Conservation (phyloP, 305 asterid species). For the Solanum hybrid region DNA sequence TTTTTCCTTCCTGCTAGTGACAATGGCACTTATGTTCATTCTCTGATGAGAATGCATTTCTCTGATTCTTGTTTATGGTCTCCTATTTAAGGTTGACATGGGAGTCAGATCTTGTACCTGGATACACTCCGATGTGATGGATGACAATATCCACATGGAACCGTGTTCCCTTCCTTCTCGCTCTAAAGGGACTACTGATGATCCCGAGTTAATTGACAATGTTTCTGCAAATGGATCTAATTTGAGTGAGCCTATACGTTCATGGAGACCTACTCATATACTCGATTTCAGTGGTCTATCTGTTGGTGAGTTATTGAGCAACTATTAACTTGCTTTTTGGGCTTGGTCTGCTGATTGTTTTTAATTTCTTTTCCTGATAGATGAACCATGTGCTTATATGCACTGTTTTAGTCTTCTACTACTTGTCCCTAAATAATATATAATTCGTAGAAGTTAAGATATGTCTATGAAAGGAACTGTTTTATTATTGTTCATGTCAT, state of each 20-base stretch:
- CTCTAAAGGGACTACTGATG: slow-evolving; percentile 22
- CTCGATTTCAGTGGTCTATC: slow-evolving; percentile 86
- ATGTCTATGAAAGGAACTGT: neutral
- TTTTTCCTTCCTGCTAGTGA: slow-evolving; percentile 2
- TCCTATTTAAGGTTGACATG: slow-evolving; percentile 29
- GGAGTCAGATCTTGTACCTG: slow-evolving; percentile 57
- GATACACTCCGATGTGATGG: slow-evolving; percentile 97
- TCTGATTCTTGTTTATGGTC: neutral
- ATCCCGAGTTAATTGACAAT: slow-evolving; percentile 22
- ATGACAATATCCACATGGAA: slow-evolving; percentile 82
- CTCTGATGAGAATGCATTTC: slow-evolving; percentile 11
- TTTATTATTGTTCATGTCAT: neutral
- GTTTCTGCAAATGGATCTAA: slow-evolving; percentile 16
- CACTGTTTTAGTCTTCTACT: neutral
- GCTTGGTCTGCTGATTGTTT: neutral
- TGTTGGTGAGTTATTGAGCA: slow-evolving; percentile 46
- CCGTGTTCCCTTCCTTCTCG: slow-evolving; percentile 29
- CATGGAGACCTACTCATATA: slow-evolving; percentile 76
- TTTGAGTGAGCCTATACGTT: slow-evolving; percentile 15
- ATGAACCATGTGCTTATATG: neutral
- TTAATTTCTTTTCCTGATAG: neutral
- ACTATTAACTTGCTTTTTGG: slow-evolving; percentile 5
- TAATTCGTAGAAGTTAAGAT: neutral
- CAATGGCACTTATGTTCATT: neutral
- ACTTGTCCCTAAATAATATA: neutral